Evolutionary conservation across 306 rosid genomes (phyloP).

Genomic region (Canavalia ensiformis): DNA sequence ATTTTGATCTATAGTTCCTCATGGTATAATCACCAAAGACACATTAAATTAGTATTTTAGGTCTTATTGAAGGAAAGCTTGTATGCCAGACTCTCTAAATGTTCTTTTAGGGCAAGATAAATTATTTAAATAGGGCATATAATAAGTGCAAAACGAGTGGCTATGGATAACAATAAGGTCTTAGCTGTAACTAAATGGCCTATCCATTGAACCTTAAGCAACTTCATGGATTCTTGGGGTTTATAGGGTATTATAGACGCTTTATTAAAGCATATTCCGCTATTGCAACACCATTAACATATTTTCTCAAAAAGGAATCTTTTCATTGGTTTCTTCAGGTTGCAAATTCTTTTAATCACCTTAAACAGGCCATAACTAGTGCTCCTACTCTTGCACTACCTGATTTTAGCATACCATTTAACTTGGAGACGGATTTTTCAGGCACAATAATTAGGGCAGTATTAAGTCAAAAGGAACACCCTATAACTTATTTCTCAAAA

Average conservation of each 20-base stretch:
- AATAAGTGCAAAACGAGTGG: too few relatives aligned
- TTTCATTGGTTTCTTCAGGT: background rate
- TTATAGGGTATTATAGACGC: background rate
- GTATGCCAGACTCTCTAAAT: background rate
- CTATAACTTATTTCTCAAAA: too few relatives aligned
- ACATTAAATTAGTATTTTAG: too few relatives aligned
- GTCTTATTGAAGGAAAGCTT: too few relatives aligned
- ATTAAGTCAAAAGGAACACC: too few relatives aligned
- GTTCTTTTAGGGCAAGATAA: background rate
- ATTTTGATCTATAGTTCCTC: background rate
- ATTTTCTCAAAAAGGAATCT: too few relatives aligned
- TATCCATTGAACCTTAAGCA: background rate
- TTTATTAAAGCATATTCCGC: too few relatives aligned
- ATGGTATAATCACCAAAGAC: background rate
- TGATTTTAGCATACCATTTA: background rate
- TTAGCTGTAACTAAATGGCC: too few relatives aligned
- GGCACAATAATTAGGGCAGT: background rate
- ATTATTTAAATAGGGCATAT: background rate
- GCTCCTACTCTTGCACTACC: background rate
- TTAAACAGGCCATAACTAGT: background rate
- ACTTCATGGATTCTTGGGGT: background rate
- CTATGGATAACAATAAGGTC: background rate
- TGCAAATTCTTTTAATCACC: fast-evolving
- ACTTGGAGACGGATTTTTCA: too few relatives aligned
- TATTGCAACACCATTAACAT: background rate